Conservation (phyloP, 2,329 filamentous ascomycete species). For the Penicillium sp. region DNA sequence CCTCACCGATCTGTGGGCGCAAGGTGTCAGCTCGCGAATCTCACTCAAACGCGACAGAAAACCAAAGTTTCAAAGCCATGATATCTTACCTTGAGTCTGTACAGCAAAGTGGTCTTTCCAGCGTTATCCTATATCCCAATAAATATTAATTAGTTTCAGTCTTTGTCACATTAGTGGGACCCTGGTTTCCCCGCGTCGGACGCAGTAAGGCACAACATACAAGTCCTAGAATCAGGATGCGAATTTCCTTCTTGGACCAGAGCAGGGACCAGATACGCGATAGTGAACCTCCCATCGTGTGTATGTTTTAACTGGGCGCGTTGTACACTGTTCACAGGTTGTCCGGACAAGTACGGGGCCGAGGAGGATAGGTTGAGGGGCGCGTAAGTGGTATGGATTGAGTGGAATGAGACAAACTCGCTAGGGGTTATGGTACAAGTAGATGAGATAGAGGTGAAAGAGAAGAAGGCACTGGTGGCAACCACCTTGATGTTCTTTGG, state of each 20-base stretch:
- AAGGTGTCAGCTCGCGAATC: constrained; percentile 9
- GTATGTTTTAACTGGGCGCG: constrained; percentile 4
- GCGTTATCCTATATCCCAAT: constrained; percentile 74
- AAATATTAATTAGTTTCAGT: constrained; percentile 9
- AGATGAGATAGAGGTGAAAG: constrained; percentile 3
- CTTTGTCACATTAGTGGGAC: neutral
- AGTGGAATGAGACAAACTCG: neutral
- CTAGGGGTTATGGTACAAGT: constrained; percentile 2
- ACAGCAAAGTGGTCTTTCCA: constrained; percentile 94
- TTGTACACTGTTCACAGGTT: constrained; percentile 1
- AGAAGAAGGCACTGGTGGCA: constrained; percentile 17
- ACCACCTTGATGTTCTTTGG: constrained; percentile 15
- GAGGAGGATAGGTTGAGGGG: neutral
- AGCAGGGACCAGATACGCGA: constrained; percentile 66
- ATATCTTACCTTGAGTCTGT: constrained; percentile 78
- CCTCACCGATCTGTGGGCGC: constrained; percentile 78
- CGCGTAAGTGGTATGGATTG: neutral
- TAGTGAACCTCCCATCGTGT: constrained; percentile 55
- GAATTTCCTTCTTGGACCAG: constrained; percentile 95
- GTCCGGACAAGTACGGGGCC: neutral
- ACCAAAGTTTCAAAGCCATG: neutral
- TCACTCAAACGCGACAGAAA: neutral
- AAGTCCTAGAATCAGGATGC: constrained; percentile 90
- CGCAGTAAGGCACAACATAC: constrained; percentile 52
- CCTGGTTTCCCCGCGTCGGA: constrained; percentile 11